Evolutionary conservation across 306 rosid species (phyloP).

Genomic region (Mucuna pruriens): DNA sequence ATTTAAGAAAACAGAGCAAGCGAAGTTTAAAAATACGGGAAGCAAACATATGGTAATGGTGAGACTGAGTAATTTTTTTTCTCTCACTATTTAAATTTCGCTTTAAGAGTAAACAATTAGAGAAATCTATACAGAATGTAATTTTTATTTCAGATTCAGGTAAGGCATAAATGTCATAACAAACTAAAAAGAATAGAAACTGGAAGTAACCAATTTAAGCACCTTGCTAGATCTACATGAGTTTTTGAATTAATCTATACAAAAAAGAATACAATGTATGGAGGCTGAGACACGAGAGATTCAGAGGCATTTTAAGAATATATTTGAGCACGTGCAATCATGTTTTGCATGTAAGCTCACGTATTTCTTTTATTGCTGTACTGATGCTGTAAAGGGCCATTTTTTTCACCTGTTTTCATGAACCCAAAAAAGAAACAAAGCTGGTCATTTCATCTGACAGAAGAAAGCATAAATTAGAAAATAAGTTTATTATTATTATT

Average conservation of each 20-base stretch:
- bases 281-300: neutral
- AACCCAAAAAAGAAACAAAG: conserved; percentile 13
- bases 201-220: conserved; percentile 22
- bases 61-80: neutral
- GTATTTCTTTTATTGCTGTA: conserved; percentile 78
- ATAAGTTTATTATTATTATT: conserved; percentile 5
- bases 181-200: conserved; percentile 18
- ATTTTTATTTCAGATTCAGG: conserved; percentile 32
- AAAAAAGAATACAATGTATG: conserved; percentile 16
- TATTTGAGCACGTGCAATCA: conserved; percentile 44
- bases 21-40: neutral
- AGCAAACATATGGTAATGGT: neutral
- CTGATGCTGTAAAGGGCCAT: conserved; percentile 75
- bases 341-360: conserved; percentile 78
- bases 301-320: neutral
- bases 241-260: conserved; percentile 41
- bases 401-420: conserved; percentile 77
- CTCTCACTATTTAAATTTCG: neutral
- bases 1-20: neutral
- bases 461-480: neutral
- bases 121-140: neutral
- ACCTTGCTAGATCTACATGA: conserved; percentile 29
- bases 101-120: neutral
- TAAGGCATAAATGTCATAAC: conserved; percentile 19
- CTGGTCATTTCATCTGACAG: conserved; percentile 29